These are phyloP conservation scores for Suhomyces anneliseae DNA, from an alignment of 1,139 yeast species.

Conservation along the genomic window DNA sequence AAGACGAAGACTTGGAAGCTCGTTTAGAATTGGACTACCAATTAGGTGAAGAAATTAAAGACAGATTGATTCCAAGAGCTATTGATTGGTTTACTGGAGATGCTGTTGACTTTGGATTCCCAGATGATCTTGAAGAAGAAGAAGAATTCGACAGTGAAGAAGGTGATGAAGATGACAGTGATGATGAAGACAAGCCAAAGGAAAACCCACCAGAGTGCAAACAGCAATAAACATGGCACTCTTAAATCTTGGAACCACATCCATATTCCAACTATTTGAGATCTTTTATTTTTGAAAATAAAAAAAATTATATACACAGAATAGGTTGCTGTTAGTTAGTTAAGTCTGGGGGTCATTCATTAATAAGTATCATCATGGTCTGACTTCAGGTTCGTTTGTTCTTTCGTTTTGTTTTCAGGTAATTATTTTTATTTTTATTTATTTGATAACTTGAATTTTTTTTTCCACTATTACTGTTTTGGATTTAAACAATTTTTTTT, in stretches of 20 bases:
- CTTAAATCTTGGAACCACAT: too few species aligned
- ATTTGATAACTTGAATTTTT: not conserved
- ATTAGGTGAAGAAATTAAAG: constrained; percentile 94
- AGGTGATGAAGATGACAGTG: constrained; percentile 53
- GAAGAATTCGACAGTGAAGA: constrained; percentile 41
- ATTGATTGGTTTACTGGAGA: constrained; percentile 98
- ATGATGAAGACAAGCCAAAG: constrained; percentile 38
- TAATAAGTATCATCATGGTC: too few species aligned
- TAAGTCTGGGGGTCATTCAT: too few species aligned
- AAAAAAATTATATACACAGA: not conserved
- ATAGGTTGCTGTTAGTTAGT: too few species aligned
- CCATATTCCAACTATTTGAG: too few species aligned
- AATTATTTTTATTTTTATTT: too few species aligned
- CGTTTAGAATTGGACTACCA: constrained; percentile 91
- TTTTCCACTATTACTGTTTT: not conserved
- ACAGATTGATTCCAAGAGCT: constrained; percentile 92
- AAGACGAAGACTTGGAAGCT: constrained; percentile 75
- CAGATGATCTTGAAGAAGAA: constrained; percentile 48
- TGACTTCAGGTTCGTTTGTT: too few species aligned
- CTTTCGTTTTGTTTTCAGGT: too few species aligned
- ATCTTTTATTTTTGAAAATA: not conserved
- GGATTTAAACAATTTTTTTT: too few species aligned
- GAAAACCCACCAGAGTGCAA: constrained; percentile 85
- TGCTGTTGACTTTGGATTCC: constrained; percentile 67
- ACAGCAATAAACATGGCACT: constrained; percentile 46